Base-by-base conservation (phyloP, 257 asterid genomes). In the Apocynum venetum region DNA sequence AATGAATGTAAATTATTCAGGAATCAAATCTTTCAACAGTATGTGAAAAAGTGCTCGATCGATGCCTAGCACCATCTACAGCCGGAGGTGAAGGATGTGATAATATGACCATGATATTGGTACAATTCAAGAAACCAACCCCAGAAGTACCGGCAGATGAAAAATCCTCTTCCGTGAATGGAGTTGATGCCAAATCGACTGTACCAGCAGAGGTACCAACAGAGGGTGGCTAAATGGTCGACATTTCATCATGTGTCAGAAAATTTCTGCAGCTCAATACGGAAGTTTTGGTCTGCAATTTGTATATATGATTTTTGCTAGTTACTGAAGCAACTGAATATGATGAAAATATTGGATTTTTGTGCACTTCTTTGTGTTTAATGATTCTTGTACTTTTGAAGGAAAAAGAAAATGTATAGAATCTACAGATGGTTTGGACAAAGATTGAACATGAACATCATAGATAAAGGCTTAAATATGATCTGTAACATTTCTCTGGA, bases 101-200 rank as follows among this genome's bases (percentile, higher is more conserved):
- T 79, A 93, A 93, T 91, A 93, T 93, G 98, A 91, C 98, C 38
- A 93, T 93, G 97, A 91, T 93, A 66, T 35, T 93, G 84, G 98
- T 93, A 72, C 96, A 93, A 57, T 90, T 93, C 73, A 87, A 86
- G 89, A 93, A 91, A 79, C 66, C 78, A 55, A 70, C 69, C 36
- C 69, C 77, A 1, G 85, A 78, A 12, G 49, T 82, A 49, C 71
- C 83, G 72, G 76, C 85, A 17, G 73, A 64, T 8, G 84, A 83
- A 48, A 80, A 82, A 36, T 78, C 91, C 64, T 78, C 82, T 1
- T 72, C 79, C 46, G 70, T 84, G 43, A 76, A 75, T 46, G 88
- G 83, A 41, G 80, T 60, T 13, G 83, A 48, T 36, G 48, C 60
- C 6, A 84, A 73, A 43, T n/a, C 78, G 57, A 73, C 77, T 6